Percentiles rank a stretch among this genome's conserved stretches.
These are phyloP conservation scores for Albizia julibrissin DNA, from an alignment of 306 rosid species.

Conservation along the genomic window DNA sequence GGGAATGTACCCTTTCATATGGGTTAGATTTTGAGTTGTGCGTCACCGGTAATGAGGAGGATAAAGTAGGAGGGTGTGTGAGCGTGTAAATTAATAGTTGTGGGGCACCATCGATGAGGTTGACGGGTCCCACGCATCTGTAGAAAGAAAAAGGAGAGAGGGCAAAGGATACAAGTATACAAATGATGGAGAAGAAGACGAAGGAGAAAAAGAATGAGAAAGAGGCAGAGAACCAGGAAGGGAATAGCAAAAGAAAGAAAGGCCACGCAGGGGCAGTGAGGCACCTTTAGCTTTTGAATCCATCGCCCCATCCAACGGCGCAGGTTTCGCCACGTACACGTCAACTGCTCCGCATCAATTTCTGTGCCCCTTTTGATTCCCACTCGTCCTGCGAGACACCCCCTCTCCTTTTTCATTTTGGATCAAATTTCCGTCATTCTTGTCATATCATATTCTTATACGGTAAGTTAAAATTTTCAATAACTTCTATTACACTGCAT, in stretches of 20 bases:
- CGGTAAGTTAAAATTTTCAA: not conserved
- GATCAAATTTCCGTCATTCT: not conserved
- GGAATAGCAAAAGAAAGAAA: constrained; percentile 7
- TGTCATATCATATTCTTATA: not conserved
- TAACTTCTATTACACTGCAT: not conserved
- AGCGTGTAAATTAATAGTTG: not conserved
- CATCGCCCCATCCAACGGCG: not conserved
- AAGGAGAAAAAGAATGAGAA: constrained; percentile 28
- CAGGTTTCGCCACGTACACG: not conserved
- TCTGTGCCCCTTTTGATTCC: constrained; percentile 44
- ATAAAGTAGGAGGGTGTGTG: not conserved
- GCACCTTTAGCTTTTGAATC: not conserved
- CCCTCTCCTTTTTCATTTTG: not conserved
- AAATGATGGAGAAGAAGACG: constrained; percentile 19
- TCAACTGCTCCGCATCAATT: constrained; percentile 13
- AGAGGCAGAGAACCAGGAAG: constrained; percentile 20
- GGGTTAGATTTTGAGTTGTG: not conserved
- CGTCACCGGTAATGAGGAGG: not conserved
- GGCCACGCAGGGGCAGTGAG: not conserved
- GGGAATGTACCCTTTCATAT: not conserved
- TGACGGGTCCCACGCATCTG: constrained; percentile 10
- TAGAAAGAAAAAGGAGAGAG: not conserved
- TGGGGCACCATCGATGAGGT: not conserved
- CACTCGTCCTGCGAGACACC: constrained; percentile 1
- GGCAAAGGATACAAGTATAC: not conserved